Evolutionary conservation across 208 protist genomes (phyloP), one percentile per base, ranked within the genome.

Genomic region (Leishmania guyanensis): DNA sequence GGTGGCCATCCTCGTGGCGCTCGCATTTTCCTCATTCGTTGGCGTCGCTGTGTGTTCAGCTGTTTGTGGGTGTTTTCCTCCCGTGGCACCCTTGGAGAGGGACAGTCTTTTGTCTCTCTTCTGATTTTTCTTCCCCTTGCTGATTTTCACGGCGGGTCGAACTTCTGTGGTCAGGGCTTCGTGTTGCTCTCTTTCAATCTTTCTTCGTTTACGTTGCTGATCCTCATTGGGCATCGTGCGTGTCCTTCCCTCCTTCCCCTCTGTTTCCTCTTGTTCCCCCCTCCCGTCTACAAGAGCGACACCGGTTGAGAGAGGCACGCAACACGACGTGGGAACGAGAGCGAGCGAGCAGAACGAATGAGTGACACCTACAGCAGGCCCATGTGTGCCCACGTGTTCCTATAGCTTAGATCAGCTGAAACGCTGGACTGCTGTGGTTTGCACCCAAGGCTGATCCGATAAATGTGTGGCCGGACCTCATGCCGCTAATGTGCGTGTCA

Each of bases 61-160:
- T 58, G 39, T 51, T 78, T 68, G 33, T 66, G 60, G 26, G 22
- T 77, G 62, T 74, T 29, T n/a, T 12, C 58, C 29, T 39, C 73
- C 60, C 17, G 51, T 46, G 43, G 43, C 43, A 3, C 43, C 43
- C 43, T 46, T 46, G 22, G 22, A 14, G 26, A 64, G 6, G 26
- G 8, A 29, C 5, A 29, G 10, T 64, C 12, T 64, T 29, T 29
- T 29, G 26, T 62, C 22, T 29, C 56, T 8, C 56, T 62, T 62
- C 26, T 64, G 8, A 46, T 46, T 29, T 62, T 17, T 29, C 12
- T 29, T 33, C 26, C 12, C 22, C 26, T 29, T 29, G 26, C 43
- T 12, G 10, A 26, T 64, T 20, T 14, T 26, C 58, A 26, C 26
- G 22, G 58, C 22, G 58, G 5, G 6, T 20, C 2, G 26, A 29